A percentile compares a stretch with the other conserved stretches of the same genome.
Evolutionary conservation across 257 asterid species (phyloP).

Genomic region (Solanum clarkiae): DNA sequence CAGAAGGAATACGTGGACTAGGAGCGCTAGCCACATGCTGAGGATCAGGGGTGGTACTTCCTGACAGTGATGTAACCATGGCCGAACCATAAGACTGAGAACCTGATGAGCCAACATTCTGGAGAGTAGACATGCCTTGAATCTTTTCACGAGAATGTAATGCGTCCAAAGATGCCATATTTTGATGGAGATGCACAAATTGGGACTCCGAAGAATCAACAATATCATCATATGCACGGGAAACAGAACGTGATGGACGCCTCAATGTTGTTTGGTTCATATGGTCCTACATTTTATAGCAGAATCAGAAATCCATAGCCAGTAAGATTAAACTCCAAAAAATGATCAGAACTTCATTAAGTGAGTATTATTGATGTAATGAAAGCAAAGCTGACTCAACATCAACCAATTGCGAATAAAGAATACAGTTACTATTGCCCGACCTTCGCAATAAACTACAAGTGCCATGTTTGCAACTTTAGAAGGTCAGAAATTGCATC

Average conservation of each 20-base stretch:
- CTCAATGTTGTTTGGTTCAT: conserved; percentile 21
- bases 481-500: background rate
- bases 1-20: conserved; percentile 46
- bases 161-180: conserved; percentile 25
- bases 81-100: conserved; percentile 42
- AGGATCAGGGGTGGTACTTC: conserved; percentile 55
- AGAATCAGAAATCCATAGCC: background rate
- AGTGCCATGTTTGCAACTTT: background rate
- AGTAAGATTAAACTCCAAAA: background rate
- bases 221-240: conserved; percentile 26
- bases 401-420: background rate
- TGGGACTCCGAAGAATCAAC: conserved; percentile 29
- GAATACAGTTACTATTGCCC: background rate
- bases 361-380: background rate
- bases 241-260: conserved; percentile 31
- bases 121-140: conserved; percentile 26
- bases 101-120: conserved; percentile 17
- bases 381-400: background rate
- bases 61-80: conserved; percentile 45
- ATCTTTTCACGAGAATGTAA: conserved; percentile 16
- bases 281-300: conserved; percentile 33
- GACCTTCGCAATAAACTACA: background rate
- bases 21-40: conserved; percentile 42
- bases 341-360: background rate
- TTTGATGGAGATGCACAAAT: conserved; percentile 22